Base-by-base conservation (phyloP, 2,329 filamentous ascomycete genomes). In the Endothia cerciana region DNA sequence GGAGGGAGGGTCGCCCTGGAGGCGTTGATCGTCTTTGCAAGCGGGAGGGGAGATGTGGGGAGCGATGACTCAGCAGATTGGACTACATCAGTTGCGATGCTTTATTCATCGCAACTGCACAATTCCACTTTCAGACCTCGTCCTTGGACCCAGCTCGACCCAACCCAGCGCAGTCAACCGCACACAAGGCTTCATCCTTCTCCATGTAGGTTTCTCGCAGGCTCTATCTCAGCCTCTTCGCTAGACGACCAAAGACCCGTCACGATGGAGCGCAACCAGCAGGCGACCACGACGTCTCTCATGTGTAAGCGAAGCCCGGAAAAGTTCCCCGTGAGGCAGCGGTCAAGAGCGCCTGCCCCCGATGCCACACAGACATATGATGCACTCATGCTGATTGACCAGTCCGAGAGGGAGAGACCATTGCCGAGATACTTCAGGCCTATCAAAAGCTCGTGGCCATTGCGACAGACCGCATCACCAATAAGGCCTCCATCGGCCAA, bases 371-470 rank as follows among this genome's bases (percentile, higher is more conserved):
- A n/a, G 22, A 53, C 6, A 33, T n/a, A 0, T n/a, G 11, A 28
- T 28, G 59, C 11, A 28, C 28, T 69, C 69, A 45, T 70, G 19
- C 28, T 71, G 13, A 10, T 3, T 11, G 6, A 11, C 1, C 72
- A 84, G 83, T 85, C 65, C 79, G 80, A 41, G 77, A 84, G 68
- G 75, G 82, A 43, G 76, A 75, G 61, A 74, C 77, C 51, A 77
- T 84, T 22, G 82, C 82, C 55, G 75, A 77, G 41, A 77, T 84
- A 66, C 76, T 84, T 40, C 75, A 76, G 7, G 78, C 78, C 61
- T 83, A 81, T 69, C 75, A 77, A 64, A 79, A 80, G 65, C 74
- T 84, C 41, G 72, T 83, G n/a, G 68, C 72, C 30, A 74, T 75
- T 15, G 77, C 76, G 45, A 77, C 78, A 11, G 74, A 73, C 43